phyloP scores from a whole-genome alignment of 331 rosid genomes.

The Rhamnella rubrinervis region DNA sequence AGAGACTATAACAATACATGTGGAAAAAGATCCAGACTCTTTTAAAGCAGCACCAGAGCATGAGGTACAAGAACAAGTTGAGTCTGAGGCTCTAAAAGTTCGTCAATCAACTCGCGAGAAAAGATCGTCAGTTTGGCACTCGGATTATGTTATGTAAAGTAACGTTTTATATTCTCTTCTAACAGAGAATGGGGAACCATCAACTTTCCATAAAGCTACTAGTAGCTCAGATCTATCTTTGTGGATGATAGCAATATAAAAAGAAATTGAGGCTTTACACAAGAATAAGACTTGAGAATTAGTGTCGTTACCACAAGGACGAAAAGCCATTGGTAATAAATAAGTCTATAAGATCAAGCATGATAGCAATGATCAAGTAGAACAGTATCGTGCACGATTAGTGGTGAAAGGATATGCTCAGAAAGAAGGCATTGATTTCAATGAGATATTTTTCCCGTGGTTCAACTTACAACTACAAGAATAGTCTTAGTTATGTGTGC shows the following conservation, averaged over 20 bases:
- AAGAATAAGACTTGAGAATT: not conserved
- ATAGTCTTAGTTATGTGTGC: no score
- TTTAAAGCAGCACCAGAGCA: not conserved
- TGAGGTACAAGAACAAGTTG: not conserved
- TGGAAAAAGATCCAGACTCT: not conserved
- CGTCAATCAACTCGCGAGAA: not conserved
- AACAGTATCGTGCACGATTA: not conserved
- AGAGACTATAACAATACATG: no score
- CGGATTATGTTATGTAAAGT: not conserved
- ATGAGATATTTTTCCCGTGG: no score
- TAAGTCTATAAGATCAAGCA: not conserved
- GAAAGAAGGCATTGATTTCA: no score
- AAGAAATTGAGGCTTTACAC: not conserved
- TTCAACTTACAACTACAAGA: no score
- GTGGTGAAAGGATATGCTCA: slow-evolving; percentile 4
- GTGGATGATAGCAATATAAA: not conserved
- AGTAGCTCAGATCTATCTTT: not conserved
- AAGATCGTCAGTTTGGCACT: not conserved
- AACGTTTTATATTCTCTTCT: not conserved
- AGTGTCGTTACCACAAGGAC: not conserved
- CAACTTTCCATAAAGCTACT: not conserved
- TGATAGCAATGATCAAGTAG: not conserved
- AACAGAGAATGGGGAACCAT: not conserved
- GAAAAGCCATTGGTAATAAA: not conserved
- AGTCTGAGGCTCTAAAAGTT: not conserved